Base-by-base conservation (phyloP, 495 filamentous ascomycete genomes). In the Penicillium canariense region DNA sequence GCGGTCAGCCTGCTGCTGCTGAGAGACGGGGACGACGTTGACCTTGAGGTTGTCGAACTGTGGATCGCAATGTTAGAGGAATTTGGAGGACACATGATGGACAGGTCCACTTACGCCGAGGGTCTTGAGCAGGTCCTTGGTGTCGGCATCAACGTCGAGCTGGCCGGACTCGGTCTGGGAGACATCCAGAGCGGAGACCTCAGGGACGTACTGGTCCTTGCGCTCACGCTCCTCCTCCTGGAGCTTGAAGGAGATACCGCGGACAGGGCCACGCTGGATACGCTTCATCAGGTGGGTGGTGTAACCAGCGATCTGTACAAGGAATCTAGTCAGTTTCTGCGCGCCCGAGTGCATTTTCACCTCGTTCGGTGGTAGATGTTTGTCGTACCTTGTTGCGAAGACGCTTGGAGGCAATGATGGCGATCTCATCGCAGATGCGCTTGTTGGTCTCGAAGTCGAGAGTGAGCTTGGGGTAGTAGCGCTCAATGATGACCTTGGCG, bases 381-480 rank as follows among this genome's bases (percentile, higher is more conserved):
- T 38, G 39, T 55, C 68, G 56, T 60, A 95, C 90, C 90, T 97
- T 98, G 87, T 98, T 98, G 80, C 93, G 86, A 63, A 97, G 84
- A 75, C 94, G 85, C 88, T 97, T 97, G 58, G 87, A 91, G 60
- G 95, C 90, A 75, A 97, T 99, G 77, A 97, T 96, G 72, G 95
- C 95, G 66, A 99, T 96, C 81, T 99, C 95, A 90, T 97, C 95
- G 81, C 95, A 97, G 67, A 97, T 92, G 61, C 93, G 82, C 87
- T 98, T 97, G 87, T 98, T 98, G 85, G 90, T 95, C 84, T 99
- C 95, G 84, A 99, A 99, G 81, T 97, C 95, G 75, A 97, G 90
- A 52, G 91, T 96, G 73, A 99, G 82, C 77, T 90, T 90, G 69
- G 94, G 95, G 84, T 98, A 96, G 84, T 96, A 96, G 62, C 89